These are phyloP conservation scores for Dittrichia graveolens DNA, from an alignment of 129 eudicot genomes.

Conservation along the genomic window DNA sequence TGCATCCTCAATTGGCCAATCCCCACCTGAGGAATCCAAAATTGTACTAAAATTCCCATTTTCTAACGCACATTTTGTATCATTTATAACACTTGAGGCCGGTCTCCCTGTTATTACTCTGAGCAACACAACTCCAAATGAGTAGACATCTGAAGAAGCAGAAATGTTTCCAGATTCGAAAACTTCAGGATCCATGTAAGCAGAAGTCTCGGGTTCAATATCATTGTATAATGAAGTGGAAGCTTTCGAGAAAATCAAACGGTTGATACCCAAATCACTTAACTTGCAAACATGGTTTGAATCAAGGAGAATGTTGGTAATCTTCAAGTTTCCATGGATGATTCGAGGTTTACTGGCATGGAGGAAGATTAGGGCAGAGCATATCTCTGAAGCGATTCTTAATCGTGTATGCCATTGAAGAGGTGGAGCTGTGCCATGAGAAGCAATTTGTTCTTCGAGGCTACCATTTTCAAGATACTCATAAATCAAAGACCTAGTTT, in stretches of 20 bases:
- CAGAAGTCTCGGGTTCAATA: conserved; percentile 31
- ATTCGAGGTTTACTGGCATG: conserved; percentile 52
- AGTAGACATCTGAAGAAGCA: conserved; percentile 67
- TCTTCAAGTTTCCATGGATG: conserved; percentile 72
- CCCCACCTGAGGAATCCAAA: conserved; percentile 77
- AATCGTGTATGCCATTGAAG: conserved; percentile 79
- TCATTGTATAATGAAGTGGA: background rate
- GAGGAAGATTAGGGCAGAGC: conserved; percentile 75
- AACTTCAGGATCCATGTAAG: conserved; percentile 58
- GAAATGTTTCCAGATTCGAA: conserved; percentile 51
- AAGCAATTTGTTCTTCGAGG: conserved; percentile 65
- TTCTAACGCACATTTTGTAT: conserved; percentile 65
- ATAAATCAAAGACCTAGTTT: conserved; percentile 63
- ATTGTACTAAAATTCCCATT: conserved; percentile 45
- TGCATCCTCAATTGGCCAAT: conserved; percentile 70
- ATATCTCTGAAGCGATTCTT: conserved; percentile 58
- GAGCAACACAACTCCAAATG: conserved; percentile 73
- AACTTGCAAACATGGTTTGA: conserved; percentile 64
- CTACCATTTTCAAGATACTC: conserved; percentile 79
- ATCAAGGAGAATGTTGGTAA: conserved; percentile 71
- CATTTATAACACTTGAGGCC: conserved; percentile 47
- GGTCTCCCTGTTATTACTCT: conserved; percentile 63
- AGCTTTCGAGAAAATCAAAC: conserved; percentile 35
- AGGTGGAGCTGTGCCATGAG: conserved; percentile 40
- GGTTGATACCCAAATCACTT: conserved; percentile 54